Evolutionary conservation across 345 rosid genomes (phyloP).

Genomic region (Eucalyptus virginea): DNA sequence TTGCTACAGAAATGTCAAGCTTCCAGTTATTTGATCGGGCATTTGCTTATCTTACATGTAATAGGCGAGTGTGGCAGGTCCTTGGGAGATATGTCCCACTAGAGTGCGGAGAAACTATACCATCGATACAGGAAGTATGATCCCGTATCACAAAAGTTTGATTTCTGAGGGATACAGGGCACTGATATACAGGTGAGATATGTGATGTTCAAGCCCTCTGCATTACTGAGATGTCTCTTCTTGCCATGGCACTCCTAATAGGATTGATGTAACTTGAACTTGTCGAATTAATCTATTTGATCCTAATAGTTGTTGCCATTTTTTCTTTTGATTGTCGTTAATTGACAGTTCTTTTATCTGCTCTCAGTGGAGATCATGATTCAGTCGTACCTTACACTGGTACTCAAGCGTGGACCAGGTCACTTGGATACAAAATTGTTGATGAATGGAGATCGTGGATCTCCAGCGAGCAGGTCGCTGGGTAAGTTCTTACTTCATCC

Average conservation of each 20-base stretch:
- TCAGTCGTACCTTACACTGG: not conserved
- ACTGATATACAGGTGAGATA: slow-evolving; percentile 20
- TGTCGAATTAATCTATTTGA: not conserved
- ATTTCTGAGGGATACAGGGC: slow-evolving; percentile 23
- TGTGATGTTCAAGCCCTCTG: not conserved
- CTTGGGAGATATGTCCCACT: not conserved
- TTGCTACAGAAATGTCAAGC: not conserved
- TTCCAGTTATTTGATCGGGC: too few species aligned
- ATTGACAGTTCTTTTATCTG: not conserved
- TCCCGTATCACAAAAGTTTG: slow-evolving; percentile 17
- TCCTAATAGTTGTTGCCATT: too few species aligned
- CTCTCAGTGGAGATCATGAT: slow-evolving; percentile 5
- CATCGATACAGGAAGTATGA: slow-evolving; percentile 6
- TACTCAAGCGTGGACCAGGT: slow-evolving; percentile 5
- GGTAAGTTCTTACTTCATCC: not conserved
- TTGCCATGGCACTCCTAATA: not conserved
- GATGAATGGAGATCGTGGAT: slow-evolving; percentile 6
- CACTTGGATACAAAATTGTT: not conserved
- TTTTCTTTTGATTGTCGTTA: not conserved
- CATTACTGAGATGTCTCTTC: not conserved
- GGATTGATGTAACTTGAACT: not conserved
- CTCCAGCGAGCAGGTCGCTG: not conserved
- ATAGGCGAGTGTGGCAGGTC: slow-evolving; percentile 2
- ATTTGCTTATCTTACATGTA: not conserved
- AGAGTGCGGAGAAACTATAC: not conserved